Conservation (phyloP, 495 filamentous ascomycete genomes). For the Sphaerosporella brunnea region DNA sequence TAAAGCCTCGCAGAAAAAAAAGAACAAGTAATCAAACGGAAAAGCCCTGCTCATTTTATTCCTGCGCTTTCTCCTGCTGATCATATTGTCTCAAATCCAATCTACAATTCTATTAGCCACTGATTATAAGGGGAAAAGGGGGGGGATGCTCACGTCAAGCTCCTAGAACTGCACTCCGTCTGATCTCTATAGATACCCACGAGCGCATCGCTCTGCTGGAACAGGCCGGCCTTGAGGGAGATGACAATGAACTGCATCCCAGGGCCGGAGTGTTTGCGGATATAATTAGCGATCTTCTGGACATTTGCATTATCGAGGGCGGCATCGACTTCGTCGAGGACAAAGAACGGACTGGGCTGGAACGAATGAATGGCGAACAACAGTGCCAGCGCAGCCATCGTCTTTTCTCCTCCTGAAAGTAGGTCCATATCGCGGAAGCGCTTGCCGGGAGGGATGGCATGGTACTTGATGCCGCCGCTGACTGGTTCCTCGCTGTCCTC, state of each 20-base stretch:
- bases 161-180: constrained; percentile 69
- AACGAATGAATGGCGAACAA: constrained; percentile 92
- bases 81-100: neutral
- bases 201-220: constrained; percentile 81
- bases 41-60: too few relatives aligned
- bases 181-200: constrained; percentile 94
- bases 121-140: neutral
- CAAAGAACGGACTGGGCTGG: constrained; percentile 90
- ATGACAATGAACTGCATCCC: constrained; percentile 99
- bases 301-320: constrained; percentile 95
- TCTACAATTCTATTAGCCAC: neutral
- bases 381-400: constrained; percentile 89
- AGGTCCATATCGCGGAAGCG: constrained; percentile 99
- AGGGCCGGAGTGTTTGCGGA: constrained; percentile 78
- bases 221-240: constrained; percentile 78
- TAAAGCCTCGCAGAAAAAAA: too few relatives aligned
- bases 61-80: too few relatives aligned
- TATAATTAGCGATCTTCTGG: constrained; percentile 84
- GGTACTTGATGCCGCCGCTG: constrained; percentile 86
- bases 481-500: constrained; percentile 77
- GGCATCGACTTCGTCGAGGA: constrained; percentile 94
- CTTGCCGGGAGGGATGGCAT: constrained; percentile 96
- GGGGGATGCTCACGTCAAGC: constrained; percentile 62
- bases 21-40: too few relatives aligned
- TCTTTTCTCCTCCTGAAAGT: constrained; percentile 93